phyloP scores from a whole-genome alignment of 257 asterid species.

The Sherardia arvensis region DNA sequence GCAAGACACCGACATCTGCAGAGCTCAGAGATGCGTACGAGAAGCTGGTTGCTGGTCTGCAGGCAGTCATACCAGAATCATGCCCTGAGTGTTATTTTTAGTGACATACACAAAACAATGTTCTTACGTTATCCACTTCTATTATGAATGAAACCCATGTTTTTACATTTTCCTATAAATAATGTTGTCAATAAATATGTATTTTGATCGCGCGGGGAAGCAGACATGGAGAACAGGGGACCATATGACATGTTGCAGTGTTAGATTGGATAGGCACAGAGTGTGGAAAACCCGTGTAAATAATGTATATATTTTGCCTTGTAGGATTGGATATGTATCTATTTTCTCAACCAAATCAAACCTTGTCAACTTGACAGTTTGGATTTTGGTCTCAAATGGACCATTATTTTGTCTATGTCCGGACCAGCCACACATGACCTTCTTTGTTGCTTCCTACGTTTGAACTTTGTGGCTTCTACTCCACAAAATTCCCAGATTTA shows the following conservation, averaged over 20 bases:
- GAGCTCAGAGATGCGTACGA: no score
- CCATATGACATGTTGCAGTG: neutral
- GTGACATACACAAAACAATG: no score
- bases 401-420: slow-evolving; percentile 31
- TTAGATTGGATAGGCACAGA: slow-evolving; percentile 26
- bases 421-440: neutral
- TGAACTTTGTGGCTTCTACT: neutral
- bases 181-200: no score
- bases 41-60: no score
- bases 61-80: no score
- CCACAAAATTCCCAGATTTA: neutral
- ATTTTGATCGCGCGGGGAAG: no score
- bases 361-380: slow-evolving; percentile 27
- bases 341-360: neutral
- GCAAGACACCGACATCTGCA: no score
- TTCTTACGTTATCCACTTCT: no score
- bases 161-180: no score
- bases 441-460: neutral
- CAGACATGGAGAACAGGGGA: neutral
- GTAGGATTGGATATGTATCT: neutral
- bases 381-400: slow-evolving; percentile 9
- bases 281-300: neutral
- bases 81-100: no score
- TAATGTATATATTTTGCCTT: no score
- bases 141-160: no score